A percentile compares a stretch with the other conserved stretches of the same genome.
These are phyloP conservation scores for Hyaloraphidium curvatum DNA, from an alignment of 192 early-diverging fungal species.

Conservation along the genomic window DNA sequence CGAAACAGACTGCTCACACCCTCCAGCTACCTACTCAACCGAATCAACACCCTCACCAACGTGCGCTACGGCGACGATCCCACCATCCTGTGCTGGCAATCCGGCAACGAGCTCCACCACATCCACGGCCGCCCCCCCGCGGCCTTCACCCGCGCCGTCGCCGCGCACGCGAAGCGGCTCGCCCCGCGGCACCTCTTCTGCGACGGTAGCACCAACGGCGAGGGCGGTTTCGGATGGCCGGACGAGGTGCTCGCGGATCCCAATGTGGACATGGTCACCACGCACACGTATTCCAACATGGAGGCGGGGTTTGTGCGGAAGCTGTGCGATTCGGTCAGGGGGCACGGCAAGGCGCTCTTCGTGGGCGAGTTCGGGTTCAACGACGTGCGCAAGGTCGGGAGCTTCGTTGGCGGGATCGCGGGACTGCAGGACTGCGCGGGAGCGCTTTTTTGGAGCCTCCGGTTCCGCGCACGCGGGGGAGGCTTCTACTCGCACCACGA, in stretches of 20 bases:
- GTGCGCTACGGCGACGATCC: constrained; percentile 20
- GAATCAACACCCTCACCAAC: constrained; percentile 23
- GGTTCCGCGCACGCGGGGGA: constrained; percentile 14
- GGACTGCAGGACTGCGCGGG: constrained; percentile 11
- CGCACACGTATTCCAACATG: constrained; percentile 18
- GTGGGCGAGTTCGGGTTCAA: constrained; percentile 24
- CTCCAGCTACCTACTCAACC: too few relatives aligned
- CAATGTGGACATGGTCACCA: constrained; percentile 17
- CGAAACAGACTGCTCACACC: too few relatives aligned
- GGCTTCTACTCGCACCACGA: constrained; percentile 22
- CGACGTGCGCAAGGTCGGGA: not conserved
- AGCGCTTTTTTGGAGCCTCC: constrained; percentile 20
- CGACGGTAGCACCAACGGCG: constrained; percentile 13
- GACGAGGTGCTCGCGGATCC: constrained; percentile 3
- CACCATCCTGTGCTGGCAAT: constrained; percentile 3
- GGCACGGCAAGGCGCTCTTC: constrained; percentile 14
- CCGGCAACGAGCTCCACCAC: too few relatives aligned
- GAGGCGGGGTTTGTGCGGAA: too few relatives aligned
- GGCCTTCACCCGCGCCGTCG: constrained; percentile 14
- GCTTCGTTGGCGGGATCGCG: not conserved
- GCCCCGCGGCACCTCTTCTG: constrained; percentile 12
- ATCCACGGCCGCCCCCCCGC: too few relatives aligned
- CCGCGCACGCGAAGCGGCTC: constrained; percentile 7
- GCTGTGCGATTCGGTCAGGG: not conserved
- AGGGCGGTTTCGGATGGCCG: not conserved